These are phyloP conservation scores for Penicillium angulare DNA, from an alignment of 495 filamentous ascomycete species.

Conservation along the genomic window DNA sequence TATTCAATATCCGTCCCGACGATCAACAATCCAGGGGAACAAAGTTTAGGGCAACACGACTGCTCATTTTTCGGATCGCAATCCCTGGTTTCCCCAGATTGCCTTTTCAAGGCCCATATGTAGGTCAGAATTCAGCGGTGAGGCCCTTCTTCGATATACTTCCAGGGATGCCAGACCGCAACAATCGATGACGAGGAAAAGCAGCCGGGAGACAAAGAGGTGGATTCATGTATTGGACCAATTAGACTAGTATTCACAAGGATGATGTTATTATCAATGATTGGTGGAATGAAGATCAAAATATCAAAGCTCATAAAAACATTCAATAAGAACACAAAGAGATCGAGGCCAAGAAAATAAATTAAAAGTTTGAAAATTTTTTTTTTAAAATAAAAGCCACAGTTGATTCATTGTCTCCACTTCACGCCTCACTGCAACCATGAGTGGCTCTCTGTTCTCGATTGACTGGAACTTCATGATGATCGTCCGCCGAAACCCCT, in stretches of 20 bases:
- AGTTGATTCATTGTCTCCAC: neutral
- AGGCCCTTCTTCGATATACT: neutral
- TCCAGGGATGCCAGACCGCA: conserved; percentile 19
- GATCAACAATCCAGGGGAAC: neutral
- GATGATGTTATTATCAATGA: neutral
- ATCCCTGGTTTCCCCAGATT: neutral
- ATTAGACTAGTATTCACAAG: neutral
- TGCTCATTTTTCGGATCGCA: neutral
- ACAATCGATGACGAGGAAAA: conserved; percentile 1
- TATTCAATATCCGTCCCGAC: neutral
- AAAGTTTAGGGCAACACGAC: conserved; percentile 2
- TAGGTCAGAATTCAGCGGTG: neutral
- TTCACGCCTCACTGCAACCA: neutral
- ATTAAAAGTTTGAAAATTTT: neutral
- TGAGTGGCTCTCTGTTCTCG: neutral
- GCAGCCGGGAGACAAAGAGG: neutral
- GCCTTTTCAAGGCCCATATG: neutral
- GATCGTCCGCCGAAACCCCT: conserved; percentile 14
- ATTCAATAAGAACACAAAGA: neutral
- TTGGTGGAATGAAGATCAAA: neutral
- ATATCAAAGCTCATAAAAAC: neutral
- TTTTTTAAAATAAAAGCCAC: no score
- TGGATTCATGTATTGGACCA: neutral
- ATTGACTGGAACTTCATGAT: conserved; percentile 15
- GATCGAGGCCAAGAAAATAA: neutral